Evolutionary conservation across 805 yeast genomes (phyloP), one percentile per base, ranked within the genome.

Genomic region (Soucietia sequanensis): DNA sequence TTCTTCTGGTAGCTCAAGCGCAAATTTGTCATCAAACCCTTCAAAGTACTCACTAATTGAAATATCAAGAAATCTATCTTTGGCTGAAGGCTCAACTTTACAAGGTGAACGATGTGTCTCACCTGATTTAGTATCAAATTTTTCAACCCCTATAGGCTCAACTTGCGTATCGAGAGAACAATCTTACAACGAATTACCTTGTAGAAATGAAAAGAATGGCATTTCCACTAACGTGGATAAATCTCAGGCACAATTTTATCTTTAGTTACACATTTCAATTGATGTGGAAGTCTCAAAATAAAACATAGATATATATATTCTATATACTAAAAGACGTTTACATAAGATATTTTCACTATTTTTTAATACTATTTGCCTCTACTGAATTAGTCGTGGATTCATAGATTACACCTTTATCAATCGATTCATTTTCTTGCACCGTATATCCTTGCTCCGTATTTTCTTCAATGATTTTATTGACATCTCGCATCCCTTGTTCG

Each of bases 401-500:
- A n/a, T n/a, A n/a, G n/a, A n/a, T n/a, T n/a, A n/a, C n/a, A n/a
- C n/a, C n/a, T n/a, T n/a, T n/a, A n/a, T n/a, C n/a, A n/a, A n/a
- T n/a, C n/a, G n/a, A n/a, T n/a, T n/a, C n/a, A n/a, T n/a, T n/a
- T 22, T 5, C 12, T 22, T 22, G 24, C 24, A 22, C 11, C 24
- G 12, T 11, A 11, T 22, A 6, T 22, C n/a, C n/a, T n/a, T 11
- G 27, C 11, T 34, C 36, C 17, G 13, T 8, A 11, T 26, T 10
- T 25, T 25, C 14, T 9, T n/a, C 15, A 1, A 13, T 23, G 27
- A 36, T 21, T 37, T 49, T 50, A 8, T 51, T 41, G 6, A 44
- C 58, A 34, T 50, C 53, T 18, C 30, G 34, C 56, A 48, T 60
- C 2, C 69, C 70, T 22, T 46, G 40, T 21, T 62, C 66, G 5